Evolutionary conservation across 2,329 filamentous ascomycete species (phyloP), one percentile per base, ranked within the genome.

Genomic region (Elsinoe ampelina): DNA sequence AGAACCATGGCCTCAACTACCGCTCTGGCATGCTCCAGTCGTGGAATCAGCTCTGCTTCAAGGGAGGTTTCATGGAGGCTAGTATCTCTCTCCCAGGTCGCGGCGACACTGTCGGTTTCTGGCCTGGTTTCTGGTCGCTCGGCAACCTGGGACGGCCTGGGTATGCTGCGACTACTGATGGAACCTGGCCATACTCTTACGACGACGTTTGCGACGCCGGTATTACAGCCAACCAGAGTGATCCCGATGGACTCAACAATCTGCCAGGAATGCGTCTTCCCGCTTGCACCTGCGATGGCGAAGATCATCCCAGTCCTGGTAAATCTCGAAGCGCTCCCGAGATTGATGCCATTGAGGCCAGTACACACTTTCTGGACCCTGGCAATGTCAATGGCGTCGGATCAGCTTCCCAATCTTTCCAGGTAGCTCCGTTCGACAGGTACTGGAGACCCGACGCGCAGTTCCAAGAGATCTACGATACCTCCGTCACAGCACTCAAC

Each of bases 401-500:
- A 15, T 73, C 77, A 4, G 74, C 72, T 10, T 77, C 75, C 1
- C 75, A 78, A 57, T 74, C 71, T 56, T 75, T 69, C 55, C 75
- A 78, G 59, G 74, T 77, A 36, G 75, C 75, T 1, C 75, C 75
- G 0, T 78, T 76, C 58, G 75, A 77, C 58, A 32, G 20, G 5
- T 60, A 36, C 39, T 56, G 58, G 58, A 45, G 57, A 15, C 58
- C 58, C 12, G 56, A 60, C 39, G 58, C 54, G 34, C 15, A 26
- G 76, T 86, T 80, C 62, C 68, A 83, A 38, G 83, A 85, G 59
- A 72, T 87, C 1, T 87, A 87, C 62, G 80, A 88, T 61, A 69
- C 75, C 30, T 67, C 69, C 1, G 70, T 56, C 34, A 56, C 54
- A 10, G 61, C 63, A 35, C 72, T 78, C 58, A 82, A 82, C 59